Conservation (phyloP, 2,329 filamentous ascomycete species). For the Monilinia aucupariae region DNA sequence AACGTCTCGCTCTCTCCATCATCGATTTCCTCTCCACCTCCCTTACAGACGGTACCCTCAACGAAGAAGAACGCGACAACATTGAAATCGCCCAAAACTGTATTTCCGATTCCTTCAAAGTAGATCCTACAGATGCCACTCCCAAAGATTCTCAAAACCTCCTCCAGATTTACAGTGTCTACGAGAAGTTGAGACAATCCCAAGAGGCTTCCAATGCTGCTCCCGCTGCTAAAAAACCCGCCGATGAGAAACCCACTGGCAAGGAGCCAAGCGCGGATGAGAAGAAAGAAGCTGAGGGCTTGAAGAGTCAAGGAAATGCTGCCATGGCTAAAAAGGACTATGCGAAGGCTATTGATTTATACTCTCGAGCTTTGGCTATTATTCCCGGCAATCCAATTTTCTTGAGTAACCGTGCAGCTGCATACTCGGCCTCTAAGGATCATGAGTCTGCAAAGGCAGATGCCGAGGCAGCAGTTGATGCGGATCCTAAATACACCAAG, state of each 20-base stretch:
- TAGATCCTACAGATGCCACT: slow-evolving; percentile 74
- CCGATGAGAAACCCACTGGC: slow-evolving; percentile 38
- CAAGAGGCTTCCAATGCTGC: slow-evolving; percentile 37
- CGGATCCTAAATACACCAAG: slow-evolving; percentile 93
- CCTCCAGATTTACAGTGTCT: slow-evolving; percentile 86
- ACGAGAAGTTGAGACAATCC: slow-evolving; percentile 78
- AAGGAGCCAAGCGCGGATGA: slow-evolving; percentile 43
- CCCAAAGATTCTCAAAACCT: slow-evolving; percentile 84
- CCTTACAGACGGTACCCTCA: slow-evolving; percentile 79
- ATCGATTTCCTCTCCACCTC: slow-evolving; percentile 89
- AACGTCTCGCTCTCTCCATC: slow-evolving; percentile 94
- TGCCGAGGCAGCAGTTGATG: slow-evolving; percentile 80
- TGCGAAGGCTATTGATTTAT: slow-evolving; percentile 71
- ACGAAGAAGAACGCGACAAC: slow-evolving; percentile 82
- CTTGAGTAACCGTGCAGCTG: slow-evolving; percentile 94
- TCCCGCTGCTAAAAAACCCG: slow-evolving; percentile 40
- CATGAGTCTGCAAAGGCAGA: slow-evolving; percentile 80
- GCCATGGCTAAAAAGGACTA: slow-evolving; percentile 97
- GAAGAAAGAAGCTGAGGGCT: slow-evolving; percentile 75
- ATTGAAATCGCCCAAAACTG: slow-evolving; percentile 93
- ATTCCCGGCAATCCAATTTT: slow-evolving; percentile 88
- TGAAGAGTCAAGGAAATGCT: slow-evolving; percentile 88
- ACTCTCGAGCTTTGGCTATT: slow-evolving; percentile 78
- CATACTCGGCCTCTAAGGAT: slow-evolving; percentile 77
- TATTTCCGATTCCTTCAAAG: slow-evolving; percentile 91